Conservation (phyloP, 495 filamentous ascomycete genomes). For the Xylaria scruposa region DNA sequence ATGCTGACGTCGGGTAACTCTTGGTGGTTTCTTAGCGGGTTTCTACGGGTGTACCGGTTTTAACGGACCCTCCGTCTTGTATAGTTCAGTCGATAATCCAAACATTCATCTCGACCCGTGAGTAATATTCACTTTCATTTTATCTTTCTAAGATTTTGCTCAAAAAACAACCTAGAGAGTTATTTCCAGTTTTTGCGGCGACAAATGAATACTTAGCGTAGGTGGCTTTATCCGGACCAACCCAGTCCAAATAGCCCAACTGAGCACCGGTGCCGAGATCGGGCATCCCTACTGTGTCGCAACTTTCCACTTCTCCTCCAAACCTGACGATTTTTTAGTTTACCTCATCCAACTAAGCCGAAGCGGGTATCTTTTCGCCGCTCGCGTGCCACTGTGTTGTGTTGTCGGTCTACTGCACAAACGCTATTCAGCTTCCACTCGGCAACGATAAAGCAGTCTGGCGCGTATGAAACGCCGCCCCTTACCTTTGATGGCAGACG, state of each 20-base stretch:
- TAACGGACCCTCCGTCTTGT: conserved; percentile 7
- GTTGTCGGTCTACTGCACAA: background rate
- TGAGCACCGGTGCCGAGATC: conserved; percentile 26
- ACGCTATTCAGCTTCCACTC: background rate
- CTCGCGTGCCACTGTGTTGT: background rate
- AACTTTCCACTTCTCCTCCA: conserved; percentile 6
- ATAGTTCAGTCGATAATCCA: background rate
- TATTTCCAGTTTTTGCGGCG: background rate
- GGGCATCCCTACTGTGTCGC: background rate
- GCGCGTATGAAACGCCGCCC: conserved; percentile 29
- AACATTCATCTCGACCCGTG: background rate
- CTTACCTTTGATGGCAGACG: conserved; percentile 36
- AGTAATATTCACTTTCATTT: background rate
- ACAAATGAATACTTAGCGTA: background rate
- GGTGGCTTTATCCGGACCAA: background rate
- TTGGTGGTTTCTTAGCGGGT: background rate
- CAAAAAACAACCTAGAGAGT: background rate
- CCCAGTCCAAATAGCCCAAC: background rate
- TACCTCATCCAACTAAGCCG: conserved; percentile 20
- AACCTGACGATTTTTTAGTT: background rate
- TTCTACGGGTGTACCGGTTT: conserved; percentile 14
- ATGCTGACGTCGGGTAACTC: conserved; percentile 17
- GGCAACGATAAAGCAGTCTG: background rate
- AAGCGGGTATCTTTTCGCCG: conserved; percentile 26
- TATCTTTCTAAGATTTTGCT: background rate